Evolutionary conservation across 23 red algal genomes (phyloP).

Genomic region (Gracilariopsis chorda): DNA sequence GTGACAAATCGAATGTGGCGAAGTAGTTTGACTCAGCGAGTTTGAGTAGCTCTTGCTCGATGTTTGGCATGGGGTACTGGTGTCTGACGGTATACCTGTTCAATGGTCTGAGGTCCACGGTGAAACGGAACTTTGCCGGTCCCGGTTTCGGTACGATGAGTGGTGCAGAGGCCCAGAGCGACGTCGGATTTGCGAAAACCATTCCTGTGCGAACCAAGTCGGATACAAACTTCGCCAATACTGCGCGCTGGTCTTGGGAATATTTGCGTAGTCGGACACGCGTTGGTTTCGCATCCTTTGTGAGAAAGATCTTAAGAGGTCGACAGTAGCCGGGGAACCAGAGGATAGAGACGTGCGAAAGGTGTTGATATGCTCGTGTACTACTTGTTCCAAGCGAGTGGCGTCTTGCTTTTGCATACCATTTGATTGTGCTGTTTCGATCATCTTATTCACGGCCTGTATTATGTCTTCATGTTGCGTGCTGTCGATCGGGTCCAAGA

Average conservation of each 20-base stretch:
- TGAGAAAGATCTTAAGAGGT: not conserved
- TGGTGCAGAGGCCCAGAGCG: not conserved
- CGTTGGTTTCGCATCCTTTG: not conserved
- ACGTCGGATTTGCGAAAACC: not conserved
- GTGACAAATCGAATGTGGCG: not conserved
- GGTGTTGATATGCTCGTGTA: not conserved
- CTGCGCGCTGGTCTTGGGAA: not conserved
- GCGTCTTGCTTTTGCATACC: not conserved
- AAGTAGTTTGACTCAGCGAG: not conserved
- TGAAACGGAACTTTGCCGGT: not conserved
- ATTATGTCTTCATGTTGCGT: not conserved
- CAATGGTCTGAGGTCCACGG: not conserved
- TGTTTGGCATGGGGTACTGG: slow-evolving; percentile 9
- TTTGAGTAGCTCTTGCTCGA: not conserved
- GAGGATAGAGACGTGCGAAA: slow-evolving; percentile 1
- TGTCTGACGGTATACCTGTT: not conserved
- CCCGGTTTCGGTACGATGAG: not conserved
- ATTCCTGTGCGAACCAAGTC: not conserved
- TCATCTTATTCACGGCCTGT: not conserved
- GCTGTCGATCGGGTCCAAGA: not conserved
- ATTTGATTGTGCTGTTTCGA: not conserved
- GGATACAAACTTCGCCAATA: not conserved
- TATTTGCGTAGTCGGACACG: not conserved
- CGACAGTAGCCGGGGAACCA: not conserved
- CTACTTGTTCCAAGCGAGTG: not conserved